A percentile compares a stretch with the other conserved stretches of the same genome.
Evolutionary conservation across 75 land plant genomes (phyloP).

Genomic region (Selaginella tamariscina): DNA sequence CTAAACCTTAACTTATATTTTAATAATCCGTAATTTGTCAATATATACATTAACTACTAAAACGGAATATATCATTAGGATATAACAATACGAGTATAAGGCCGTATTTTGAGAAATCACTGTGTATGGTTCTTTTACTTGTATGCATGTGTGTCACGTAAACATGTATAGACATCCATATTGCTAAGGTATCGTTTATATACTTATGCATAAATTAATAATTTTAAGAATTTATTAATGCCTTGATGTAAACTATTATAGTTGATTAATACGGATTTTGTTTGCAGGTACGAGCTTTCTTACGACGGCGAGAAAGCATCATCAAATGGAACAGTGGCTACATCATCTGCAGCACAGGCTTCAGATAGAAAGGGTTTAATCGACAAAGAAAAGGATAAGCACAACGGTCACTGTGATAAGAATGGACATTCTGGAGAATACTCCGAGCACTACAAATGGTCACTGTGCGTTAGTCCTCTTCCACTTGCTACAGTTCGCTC

Average conservation of each 20-base stretch:
- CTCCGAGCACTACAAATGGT: slow-evolving; percentile 64
- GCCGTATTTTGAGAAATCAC: too few species aligned
- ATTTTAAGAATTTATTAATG: too few species aligned
- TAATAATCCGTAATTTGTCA: too few species aligned
- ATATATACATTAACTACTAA: too few species aligned
- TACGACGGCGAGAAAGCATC: slow-evolving; percentile 55
- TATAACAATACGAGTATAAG: too few species aligned
- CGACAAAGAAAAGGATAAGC: slow-evolving; percentile 36
- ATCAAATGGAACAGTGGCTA: slow-evolving; percentile 36
- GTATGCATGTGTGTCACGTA: too few species aligned
- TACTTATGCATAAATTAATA: too few species aligned
- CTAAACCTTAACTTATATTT: not conserved
- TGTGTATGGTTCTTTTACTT: too few species aligned
- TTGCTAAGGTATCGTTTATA: too few species aligned
- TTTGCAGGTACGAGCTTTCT: slow-evolving; percentile 77
- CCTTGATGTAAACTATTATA: too few species aligned
- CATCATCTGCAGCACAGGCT: slow-evolving; percentile 24
- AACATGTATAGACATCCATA: too few species aligned
- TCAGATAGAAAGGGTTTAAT: slow-evolving; percentile 28
- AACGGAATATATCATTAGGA: too few species aligned
- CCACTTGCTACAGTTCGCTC: slow-evolving; percentile 63
- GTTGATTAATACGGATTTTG: not conserved
- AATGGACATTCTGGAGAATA: slow-evolving; percentile 29
- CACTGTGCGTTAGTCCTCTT: slow-evolving; percentile 62
- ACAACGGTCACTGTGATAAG: slow-evolving; percentile 26